Evolutionary conservation across 495 filamentous ascomycete species (phyloP).

Genomic region (Margaritispora aquatica): DNA sequence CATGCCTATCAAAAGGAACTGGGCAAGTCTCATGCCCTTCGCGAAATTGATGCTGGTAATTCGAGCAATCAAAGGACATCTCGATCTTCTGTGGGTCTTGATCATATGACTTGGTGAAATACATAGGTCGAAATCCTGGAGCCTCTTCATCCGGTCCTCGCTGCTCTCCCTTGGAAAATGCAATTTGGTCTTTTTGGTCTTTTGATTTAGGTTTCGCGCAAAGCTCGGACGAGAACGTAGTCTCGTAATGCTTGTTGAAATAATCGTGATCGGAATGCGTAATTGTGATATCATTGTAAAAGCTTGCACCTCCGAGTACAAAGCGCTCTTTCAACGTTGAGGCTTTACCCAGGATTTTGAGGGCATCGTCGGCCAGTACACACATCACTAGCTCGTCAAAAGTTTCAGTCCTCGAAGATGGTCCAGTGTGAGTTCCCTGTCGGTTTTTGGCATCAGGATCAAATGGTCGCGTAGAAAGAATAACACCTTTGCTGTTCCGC

Average conservation of each 20-base stretch:
- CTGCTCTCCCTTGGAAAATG: constrained; percentile 42
- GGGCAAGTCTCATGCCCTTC: constrained; percentile 24
- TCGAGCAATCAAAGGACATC: constrained; percentile 82
- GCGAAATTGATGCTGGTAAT: constrained; percentile 80
- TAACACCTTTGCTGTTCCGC: constrained; percentile 51
- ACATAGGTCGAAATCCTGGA: constrained; percentile 67
- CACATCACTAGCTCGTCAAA: constrained; percentile 75
- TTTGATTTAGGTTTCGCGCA: constrained; percentile 42
- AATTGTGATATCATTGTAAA: constrained; percentile 78
- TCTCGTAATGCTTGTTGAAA: constrained; percentile 72
- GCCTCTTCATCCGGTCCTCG: constrained; percentile 24
- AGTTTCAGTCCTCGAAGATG: constrained; percentile 27
- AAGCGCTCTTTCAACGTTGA: constrained; percentile 58
- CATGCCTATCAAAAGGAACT: constrained; percentile 54
- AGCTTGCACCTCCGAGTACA: constrained; percentile 68
- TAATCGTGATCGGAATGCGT: constrained; percentile 74
- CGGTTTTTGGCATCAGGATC: constrained; percentile 11
- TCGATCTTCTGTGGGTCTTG: constrained; percentile 64
- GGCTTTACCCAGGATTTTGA: constrained; percentile 54
- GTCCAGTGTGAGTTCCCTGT: constrained; percentile 12
- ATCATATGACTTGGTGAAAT: constrained; percentile 66
- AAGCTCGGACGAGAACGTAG: constrained; percentile 48
- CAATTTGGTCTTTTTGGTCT: constrained; percentile 41
- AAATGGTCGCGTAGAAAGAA: constrained; percentile 31
- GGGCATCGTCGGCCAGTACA: constrained; percentile 68